These are phyloP conservation scores for Penicillium sp. DNA, from an alignment of 2,329 filamentous ascomycete genomes.

Conservation along the genomic window DNA sequence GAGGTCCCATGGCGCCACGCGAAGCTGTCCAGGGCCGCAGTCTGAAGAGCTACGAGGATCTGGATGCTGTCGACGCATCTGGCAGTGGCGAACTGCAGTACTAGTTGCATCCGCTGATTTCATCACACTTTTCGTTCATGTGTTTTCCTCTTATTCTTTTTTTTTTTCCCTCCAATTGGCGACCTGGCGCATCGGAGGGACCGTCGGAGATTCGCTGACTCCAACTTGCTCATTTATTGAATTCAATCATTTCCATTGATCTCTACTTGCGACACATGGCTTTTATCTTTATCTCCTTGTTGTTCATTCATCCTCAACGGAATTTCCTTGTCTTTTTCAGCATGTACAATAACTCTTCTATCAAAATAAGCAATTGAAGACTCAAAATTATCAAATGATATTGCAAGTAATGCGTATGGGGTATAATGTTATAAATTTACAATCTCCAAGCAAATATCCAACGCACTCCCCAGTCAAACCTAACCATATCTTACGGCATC, in stretches of 20 bases:
- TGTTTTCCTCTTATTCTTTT: background rate
- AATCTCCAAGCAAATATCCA: background rate
- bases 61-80: constrained; percentile 76
- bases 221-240: constrained; percentile 10
- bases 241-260: constrained; percentile 2
- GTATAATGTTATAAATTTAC: background rate
- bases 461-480: no score
- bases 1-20: constrained; percentile 74
- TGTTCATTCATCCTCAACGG: background rate
- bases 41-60: constrained; percentile 94
- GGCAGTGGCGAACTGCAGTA: constrained; percentile 88
- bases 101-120: constrained; percentile 42
- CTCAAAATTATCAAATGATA: background rate
- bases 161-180: constrained; percentile 2
- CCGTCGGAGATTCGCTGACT: constrained; percentile 11
- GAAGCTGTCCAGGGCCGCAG: constrained; percentile 91
- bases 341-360: constrained; percentile 20
- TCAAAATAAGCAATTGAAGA: constrained; percentile 10
- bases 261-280: background rate
- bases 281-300: background rate
- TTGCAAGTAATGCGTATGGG: background rate
- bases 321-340: constrained; percentile 2
- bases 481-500: constrained; percentile 38
- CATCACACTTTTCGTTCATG: background rate
- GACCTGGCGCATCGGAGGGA: constrained; percentile 17